Conservation (phyloP, 306 rosid genomes). For the Dicorynia guianensis region DNA sequence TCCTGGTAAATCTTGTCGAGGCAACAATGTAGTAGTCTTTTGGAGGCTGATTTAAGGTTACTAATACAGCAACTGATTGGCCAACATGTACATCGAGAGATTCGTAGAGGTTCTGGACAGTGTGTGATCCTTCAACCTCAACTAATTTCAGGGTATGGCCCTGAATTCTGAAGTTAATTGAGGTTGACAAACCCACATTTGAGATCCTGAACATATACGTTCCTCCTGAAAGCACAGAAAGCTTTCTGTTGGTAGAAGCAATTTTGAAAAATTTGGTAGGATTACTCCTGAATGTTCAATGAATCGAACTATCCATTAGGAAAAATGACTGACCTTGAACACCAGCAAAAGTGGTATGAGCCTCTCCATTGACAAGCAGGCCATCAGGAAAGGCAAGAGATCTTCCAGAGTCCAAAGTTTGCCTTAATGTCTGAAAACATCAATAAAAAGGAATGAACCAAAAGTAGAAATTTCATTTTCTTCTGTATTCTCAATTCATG, state of each 20-base stretch:
- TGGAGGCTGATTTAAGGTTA: conserved; percentile 78
- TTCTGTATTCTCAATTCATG: too few species aligned
- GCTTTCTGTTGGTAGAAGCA: conserved; percentile 11
- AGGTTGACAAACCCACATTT: conserved; percentile 86
- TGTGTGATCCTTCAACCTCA: conserved; percentile 96
- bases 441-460: background rate
- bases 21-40: conserved; percentile 89
- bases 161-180: conserved; percentile 88
- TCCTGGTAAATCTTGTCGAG: conserved; percentile 76
- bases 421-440: conserved; percentile 62
- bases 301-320: background rate
- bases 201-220: conserved; percentile 89
- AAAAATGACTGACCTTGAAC: conserved; percentile 65
- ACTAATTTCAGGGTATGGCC: conserved; percentile 79
- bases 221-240: conserved; percentile 70
- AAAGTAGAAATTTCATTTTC: too few species aligned
- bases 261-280: background rate
- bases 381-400: conserved; percentile 87
- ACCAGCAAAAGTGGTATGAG: conserved; percentile 67
- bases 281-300: conserved; percentile 2
- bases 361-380: conserved; percentile 83
- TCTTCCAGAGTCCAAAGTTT: conserved; percentile 76
- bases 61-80: conserved; percentile 77
- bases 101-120: conserved; percentile 76
- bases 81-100: conserved; percentile 96